phyloP scores from a whole-genome alignment of 768 basidiomycete species.

The Serendipita sp. region DNA sequence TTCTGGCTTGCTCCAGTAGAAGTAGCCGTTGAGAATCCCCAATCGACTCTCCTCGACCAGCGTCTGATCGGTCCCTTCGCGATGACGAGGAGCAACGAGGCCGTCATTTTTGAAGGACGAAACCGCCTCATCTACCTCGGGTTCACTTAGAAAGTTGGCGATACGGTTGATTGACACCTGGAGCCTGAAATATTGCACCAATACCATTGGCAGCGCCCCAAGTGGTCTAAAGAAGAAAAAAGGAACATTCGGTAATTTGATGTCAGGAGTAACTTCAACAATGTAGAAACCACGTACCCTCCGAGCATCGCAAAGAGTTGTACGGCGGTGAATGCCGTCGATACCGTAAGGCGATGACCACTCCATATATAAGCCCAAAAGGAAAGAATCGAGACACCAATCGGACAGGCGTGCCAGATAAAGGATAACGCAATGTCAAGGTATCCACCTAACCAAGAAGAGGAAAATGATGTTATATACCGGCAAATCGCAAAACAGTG shows the following conservation, averaged over 20 bases:
- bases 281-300: neutral
- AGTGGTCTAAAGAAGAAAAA: neutral
- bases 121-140: slow-evolving; percentile 54
- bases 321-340: slow-evolving; percentile 61
- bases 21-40: slow-evolving; percentile 41
- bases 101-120: slow-evolving; percentile 37
- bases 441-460: slow-evolving; percentile 5
- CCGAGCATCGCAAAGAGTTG: slow-evolving; percentile 67
- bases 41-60: slow-evolving; percentile 28
- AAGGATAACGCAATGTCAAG: slow-evolving; percentile 46
- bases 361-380: slow-evolving; percentile 60
- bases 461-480: slow-evolving; percentile 20
- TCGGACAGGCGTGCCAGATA: slow-evolving; percentile 63
- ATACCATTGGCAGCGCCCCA: neutral
- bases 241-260: too few species aligned
- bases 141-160: slow-evolving; percentile 48
- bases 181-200: neutral
- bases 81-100: slow-evolving; percentile 14
- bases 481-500: too few species aligned
- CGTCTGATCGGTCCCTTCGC: slow-evolving; percentile 17
- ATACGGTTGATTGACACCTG: slow-evolving; percentile 50
- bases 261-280: neutral
- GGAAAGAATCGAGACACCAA: slow-evolving; percentile 63
- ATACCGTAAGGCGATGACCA: slow-evolving; percentile 60
- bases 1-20: slow-evolving; percentile 33